Percentiles rank a stretch among this genome's conserved stretches.
phyloP scores from a whole-genome alignment of 1,284 basidiomycete species.

The Fomes fomentarius region DNA sequence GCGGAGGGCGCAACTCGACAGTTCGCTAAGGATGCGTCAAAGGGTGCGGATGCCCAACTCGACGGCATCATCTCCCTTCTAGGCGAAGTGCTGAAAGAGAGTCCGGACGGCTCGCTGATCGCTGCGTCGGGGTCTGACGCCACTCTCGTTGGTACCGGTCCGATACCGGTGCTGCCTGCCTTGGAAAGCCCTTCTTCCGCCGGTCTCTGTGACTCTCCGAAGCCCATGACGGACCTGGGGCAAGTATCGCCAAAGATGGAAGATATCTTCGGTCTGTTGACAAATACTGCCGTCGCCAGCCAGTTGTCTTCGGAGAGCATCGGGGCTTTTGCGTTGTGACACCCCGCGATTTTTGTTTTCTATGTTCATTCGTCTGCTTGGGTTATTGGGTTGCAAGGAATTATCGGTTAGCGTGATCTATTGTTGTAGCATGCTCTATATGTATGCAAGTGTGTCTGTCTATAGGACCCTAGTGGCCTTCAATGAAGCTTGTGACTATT shows the following conservation, averaged over 20 bases:
- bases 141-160: background rate
- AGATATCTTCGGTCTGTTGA: constrained; percentile 17
- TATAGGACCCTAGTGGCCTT: background rate
- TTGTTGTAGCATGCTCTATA: constrained; percentile 9
- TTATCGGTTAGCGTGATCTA: background rate
- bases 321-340: constrained; percentile 4
- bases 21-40: too few relatives aligned
- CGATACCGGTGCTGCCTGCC: background rate
- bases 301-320: constrained; percentile 5
- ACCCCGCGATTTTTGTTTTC: background rate
- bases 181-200: background rate
- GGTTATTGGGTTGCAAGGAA: background rate
- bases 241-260: constrained; percentile 10
- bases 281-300: background rate
- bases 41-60: too few relatives aligned
- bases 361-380: background rate
- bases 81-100: constrained; percentile 10
- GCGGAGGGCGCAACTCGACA: too few relatives aligned
- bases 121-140: background rate
- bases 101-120: background rate
- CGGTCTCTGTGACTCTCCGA: background rate
- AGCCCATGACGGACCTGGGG: background rate
- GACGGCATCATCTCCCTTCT: constrained; percentile 25
- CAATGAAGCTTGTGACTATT: constrained; percentile 43
- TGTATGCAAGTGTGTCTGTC: background rate